Base-by-base conservation (phyloP, 768 basidiomycete genomes). In the Nevesoporus exiguus region DNA sequence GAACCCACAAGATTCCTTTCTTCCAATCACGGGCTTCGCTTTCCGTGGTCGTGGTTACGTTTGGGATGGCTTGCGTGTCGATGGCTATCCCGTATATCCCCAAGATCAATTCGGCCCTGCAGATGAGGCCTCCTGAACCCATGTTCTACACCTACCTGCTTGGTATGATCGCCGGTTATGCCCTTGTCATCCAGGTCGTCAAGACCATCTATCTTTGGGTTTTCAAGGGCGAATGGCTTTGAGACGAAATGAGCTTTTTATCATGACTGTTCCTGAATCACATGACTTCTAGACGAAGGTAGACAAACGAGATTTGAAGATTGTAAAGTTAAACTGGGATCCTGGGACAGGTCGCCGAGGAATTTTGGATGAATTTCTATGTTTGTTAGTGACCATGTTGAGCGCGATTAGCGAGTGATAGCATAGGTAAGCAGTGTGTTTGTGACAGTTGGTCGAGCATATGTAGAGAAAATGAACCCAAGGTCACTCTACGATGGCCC, bases 1-100 rank as follows among this genome's bases (percentile, higher is more conserved):
- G 68, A 49, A 69, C 68, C 7, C 58, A 50, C 46, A 69, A 70
- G 51, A 46, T 70, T 42, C 68, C 68, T 29, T 69, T 69, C 49
- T 41, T 71, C 21, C 68, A 71, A 42, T 69, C 68, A 8, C 65
- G 69, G 27, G 68, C 68, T 1, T 69, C 68, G n/a, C 6, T 56
- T 27, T 2, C 63, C 2, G 63, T 69, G n/a, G 56, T 69, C 5
- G 10, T 60, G 1, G 66, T 67, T 47, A 69, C 68, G 15, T 71
- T 67, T 25, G 68, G 69, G 45, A 59, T 69, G 55, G 68, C 68
- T 24, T 69, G 65, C 36, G 50, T 69, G 0, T 57, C 68, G 22
- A 69, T 69, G 69, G 67, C 67, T 25, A 71, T 69, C 42, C 68
- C 68, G 2, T 69, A 69, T 44, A 68, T 69, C 21, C 68, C 68